phyloP scores from a whole-genome alignment of 2,329 filamentous ascomycete species.

The Botrytis fabae region DNA sequence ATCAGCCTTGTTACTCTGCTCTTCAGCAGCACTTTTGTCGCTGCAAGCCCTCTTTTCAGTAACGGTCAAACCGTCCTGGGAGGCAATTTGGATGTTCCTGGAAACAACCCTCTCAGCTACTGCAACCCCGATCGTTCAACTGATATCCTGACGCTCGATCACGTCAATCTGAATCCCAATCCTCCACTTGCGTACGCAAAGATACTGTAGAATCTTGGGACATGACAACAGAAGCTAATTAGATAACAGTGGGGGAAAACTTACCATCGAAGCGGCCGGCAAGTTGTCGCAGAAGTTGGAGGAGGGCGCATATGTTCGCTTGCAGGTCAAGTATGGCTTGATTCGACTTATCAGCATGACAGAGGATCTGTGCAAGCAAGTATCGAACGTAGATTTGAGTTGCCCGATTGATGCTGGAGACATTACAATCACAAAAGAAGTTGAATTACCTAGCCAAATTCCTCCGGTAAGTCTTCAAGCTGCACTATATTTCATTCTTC shows the following conservation, averaged over 20 bases:
- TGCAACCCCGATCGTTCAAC: slow-evolving; percentile 65
- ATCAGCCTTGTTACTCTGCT: slow-evolving; percentile 34
- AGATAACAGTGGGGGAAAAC: slow-evolving; percentile 65
- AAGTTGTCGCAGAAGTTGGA: slow-evolving; percentile 71
- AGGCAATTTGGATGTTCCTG: slow-evolving; percentile 48
- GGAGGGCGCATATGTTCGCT: slow-evolving; percentile 75
- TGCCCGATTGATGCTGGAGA: slow-evolving; percentile 85
- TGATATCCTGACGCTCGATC: slow-evolving; percentile 74
- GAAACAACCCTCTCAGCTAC: slow-evolving; percentile 81
- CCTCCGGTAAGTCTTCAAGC: slow-evolving; percentile 69
- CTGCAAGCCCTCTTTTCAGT: slow-evolving; percentile 50
- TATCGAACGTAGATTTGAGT: slow-evolving; percentile 81
- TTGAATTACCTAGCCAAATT: slow-evolving; percentile 82
- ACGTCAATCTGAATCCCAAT: slow-evolving; percentile 81
- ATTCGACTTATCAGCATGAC: slow-evolving; percentile 83
- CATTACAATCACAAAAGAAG: slow-evolving; percentile 72
- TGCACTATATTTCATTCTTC: no score
- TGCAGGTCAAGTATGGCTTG: slow-evolving; percentile 91
- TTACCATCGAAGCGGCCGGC: slow-evolving; percentile 78
- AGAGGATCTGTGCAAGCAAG: slow-evolving; percentile 85
- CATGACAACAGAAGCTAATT: slow-evolving; percentile 30
- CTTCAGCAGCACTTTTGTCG: slow-evolving; percentile 37
- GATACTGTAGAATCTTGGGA: not conserved
- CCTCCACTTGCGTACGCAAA: slow-evolving; percentile 77
- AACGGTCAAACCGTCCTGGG: slow-evolving; percentile 50